phyloP scores from a whole-genome alignment of 306 rosid genomes.

The Myrica gale region DNA sequence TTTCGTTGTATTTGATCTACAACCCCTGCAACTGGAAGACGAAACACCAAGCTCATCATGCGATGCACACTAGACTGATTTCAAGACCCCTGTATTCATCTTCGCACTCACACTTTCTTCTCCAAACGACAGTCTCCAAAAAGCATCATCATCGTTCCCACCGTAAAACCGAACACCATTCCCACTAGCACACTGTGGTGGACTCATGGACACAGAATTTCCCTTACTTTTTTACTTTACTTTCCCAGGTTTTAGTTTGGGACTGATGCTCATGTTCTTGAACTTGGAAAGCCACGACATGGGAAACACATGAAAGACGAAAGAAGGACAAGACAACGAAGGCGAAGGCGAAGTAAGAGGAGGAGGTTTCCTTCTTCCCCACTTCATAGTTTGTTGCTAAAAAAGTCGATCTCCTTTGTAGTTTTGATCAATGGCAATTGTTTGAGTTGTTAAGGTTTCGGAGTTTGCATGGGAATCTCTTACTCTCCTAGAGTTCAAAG shows the following conservation, averaged over 20 bases:
- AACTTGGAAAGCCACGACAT: constrained; percentile 77
- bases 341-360: constrained; percentile 48
- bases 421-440: not conserved
- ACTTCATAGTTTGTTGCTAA: constrained; percentile 45
- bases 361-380: constrained; percentile 55
- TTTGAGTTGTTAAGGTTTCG: constrained; percentile 19
- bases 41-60: constrained; percentile 40
- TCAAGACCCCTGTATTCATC: constrained; percentile 35
- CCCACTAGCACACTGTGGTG: constrained; percentile 28
- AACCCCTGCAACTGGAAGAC: constrained; percentile 21
- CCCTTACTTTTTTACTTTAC: constrained; percentile 33
- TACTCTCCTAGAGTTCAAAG: too few species aligned
- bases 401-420: not conserved
- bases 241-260: constrained; percentile 43
- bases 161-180: constrained; percentile 47
- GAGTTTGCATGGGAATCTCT: constrained; percentile 20
- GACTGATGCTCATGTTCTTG: constrained; percentile 48
- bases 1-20: constrained; percentile 24
- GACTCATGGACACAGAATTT: constrained; percentile 33
- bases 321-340: constrained; percentile 49
- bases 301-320: constrained; percentile 58
- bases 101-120: constrained; percentile 40
- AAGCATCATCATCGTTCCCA: constrained; percentile 51
- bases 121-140: constrained; percentile 81
- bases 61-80: constrained; percentile 31